phyloP scores from a whole-genome alignment of 306 rosid species.

The Notholithocarpus densiflorus region DNA sequence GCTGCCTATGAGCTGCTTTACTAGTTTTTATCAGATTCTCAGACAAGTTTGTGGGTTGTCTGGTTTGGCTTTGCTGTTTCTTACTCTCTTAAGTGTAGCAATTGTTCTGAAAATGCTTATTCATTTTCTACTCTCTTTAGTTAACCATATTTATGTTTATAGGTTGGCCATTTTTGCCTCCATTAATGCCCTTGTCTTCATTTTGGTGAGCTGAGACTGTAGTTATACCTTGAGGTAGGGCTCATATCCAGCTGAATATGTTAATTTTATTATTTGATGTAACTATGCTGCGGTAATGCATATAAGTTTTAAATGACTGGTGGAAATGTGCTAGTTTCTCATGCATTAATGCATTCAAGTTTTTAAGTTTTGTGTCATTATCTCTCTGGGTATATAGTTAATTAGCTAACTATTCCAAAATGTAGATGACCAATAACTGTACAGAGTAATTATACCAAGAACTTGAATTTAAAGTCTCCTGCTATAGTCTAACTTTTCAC shows the following conservation, averaged over 20 bases:
- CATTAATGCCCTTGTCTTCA: conserved; percentile 5
- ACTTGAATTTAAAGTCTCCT: neutral
- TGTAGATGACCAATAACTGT: conserved; percentile 15
- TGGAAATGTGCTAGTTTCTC: conserved; percentile 17
- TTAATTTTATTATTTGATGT: conserved; percentile 22
- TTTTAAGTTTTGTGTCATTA: conserved; percentile 23
- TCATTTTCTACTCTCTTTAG: neutral
- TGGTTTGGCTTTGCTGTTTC: conserved; percentile 22
- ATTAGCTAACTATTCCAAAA: neutral
- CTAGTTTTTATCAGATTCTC: conserved; percentile 17
- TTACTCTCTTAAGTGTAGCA: conserved; percentile 4
- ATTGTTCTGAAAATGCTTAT: conserved; percentile 7
- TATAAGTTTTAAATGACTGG: neutral
- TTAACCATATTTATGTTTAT: neutral
- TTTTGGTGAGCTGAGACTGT: conserved; percentile 22
- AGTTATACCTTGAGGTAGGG: neutral
- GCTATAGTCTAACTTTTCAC: neutral
- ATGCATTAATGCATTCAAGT: conserved; percentile 12
- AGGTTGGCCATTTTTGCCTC: conserved; percentile 12
- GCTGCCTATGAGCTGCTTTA: neutral
- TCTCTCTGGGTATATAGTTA: conserved; percentile 5
- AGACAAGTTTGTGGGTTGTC: conserved; percentile 2
- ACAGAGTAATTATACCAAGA: neutral
- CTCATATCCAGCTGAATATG: conserved; percentile 3
- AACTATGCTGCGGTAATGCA: conserved; percentile 1